These are phyloP conservation scores for Lodderomyces oxycetoniae DNA, from an alignment of 1,139 yeast genomes.

Conservation along the genomic window DNA sequence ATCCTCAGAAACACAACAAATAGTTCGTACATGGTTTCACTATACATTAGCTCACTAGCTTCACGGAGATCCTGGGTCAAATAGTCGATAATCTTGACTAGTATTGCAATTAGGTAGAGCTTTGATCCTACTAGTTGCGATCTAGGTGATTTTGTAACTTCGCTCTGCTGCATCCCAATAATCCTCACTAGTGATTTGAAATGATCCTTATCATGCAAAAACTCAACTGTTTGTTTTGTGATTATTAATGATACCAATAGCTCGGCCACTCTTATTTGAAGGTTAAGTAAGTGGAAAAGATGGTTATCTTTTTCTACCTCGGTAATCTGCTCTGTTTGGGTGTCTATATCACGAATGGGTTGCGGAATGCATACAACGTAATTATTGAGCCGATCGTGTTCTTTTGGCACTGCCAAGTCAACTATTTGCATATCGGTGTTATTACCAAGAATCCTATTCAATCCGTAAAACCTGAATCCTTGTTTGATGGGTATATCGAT, in stretches of 20 bases:
- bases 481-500: constrained; percentile 38
- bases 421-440: constrained; percentile 36
- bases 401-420: constrained; percentile 29
- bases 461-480: constrained; percentile 46
- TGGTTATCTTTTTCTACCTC: not conserved
- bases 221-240: constrained; percentile 25
- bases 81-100: constrained; percentile 31
- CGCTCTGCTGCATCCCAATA: constrained; percentile 50
- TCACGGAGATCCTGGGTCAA: constrained; percentile 27
- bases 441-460: constrained; percentile 52
- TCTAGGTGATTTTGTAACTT: constrained; percentile 45
- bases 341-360: constrained; percentile 17
- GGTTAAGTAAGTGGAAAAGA: constrained; percentile 33
- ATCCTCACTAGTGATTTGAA: constrained; percentile 43
- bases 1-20: constrained; percentile 51
- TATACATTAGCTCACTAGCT: constrained; percentile 31
- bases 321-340: not conserved
- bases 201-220: constrained; percentile 33
- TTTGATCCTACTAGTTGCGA: constrained; percentile 37
- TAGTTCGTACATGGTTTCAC: constrained; percentile 44
- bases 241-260: constrained; percentile 43
- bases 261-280: constrained; percentile 39
- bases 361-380: constrained; percentile 28
- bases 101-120: constrained; percentile 38
- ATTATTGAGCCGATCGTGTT: constrained; percentile 22